Base-by-base conservation (phyloP, 1,284 basidiomycete species). In the Sporisorium graminicola region DNA sequence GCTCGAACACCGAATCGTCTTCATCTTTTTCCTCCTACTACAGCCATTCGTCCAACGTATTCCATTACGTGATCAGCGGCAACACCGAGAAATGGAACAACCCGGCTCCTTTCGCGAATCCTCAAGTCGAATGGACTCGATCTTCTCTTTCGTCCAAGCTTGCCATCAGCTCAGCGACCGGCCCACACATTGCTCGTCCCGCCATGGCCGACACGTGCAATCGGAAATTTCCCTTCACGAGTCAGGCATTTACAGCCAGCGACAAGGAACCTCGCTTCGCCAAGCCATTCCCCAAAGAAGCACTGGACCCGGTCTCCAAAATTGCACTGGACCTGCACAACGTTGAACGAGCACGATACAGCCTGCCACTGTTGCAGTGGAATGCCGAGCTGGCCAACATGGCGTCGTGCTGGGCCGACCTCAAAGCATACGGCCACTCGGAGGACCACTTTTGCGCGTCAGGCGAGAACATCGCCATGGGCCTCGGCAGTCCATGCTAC, bases 371-470 rank as follows among this genome's bases (percentile, higher is more conserved):
- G 2, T 53, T 77, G 26, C 58, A 65, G 58, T 77, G 74, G 74
- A 77, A 67, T n/a, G 53, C 43, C 5, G 74, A 77, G 51, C 66
- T 77, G 7, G 74, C 74, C 66, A 72, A 77, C 54, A 73, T 77
- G 66, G 74, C 74, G 0, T 60, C 74, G 18, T 77, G 74, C 60
- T 77, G 74, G 74, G 70, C 74, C 14, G 74, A 77, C 18, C 64
- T 77, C 20, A 77, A 77, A 47, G 65, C 74, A 10, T 77, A 77
- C 42, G 74, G 74, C 14, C 74, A 77, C 50, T 77, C 74, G 26
- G 59, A 77, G 42, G 62, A 66, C 52, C 74, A 72, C 60, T 77
- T 73, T 35, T 57, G 57, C 33, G 62, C 66, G 7, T 61, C 70
- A 14, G 74, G 74, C 12, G 74, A 77, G 57, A 77, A 77, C 60